phyloP scores from a whole-genome alignment of 805 yeast species.

The Priceomyces haplophilus region DNA sequence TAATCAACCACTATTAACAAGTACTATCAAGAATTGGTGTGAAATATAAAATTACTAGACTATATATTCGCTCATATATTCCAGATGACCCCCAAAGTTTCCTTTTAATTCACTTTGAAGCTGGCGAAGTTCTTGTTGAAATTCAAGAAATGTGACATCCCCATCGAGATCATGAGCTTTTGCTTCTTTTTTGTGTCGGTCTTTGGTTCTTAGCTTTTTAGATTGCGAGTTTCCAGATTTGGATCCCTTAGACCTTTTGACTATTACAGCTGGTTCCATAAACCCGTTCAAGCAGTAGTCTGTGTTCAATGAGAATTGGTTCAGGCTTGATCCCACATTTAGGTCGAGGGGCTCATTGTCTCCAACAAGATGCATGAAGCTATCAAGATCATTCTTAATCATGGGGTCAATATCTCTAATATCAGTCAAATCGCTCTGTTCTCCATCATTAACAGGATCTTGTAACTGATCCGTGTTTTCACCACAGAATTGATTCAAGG shows the following conservation, averaged over 20 bases:
- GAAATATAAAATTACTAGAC: slow-evolving; percentile 2
- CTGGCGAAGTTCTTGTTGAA: slow-evolving; percentile 10
- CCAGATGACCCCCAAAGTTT: slow-evolving; percentile 4
- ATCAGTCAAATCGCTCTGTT: neutral
- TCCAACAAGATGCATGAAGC: neutral
- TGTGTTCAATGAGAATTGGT: slow-evolving; percentile 4
- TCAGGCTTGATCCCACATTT: neutral
- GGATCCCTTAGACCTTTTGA: slow-evolving; percentile 1
- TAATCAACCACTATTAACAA: neutral
- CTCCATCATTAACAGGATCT: neutral
- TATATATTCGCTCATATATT: slow-evolving; percentile 6
- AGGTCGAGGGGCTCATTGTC: neutral
- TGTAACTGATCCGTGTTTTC: neutral
- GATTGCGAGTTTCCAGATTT: slow-evolving; percentile 7
- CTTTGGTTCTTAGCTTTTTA: slow-evolving; percentile 4
- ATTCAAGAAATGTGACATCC: slow-evolving; percentile 10
- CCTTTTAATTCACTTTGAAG: slow-evolving; percentile 10
- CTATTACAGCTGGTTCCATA: slow-evolving; percentile 6
- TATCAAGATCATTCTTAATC: neutral
- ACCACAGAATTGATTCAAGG: neutral
- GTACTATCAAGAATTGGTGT: neutral
- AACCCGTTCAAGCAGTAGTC: slow-evolving; percentile 6
- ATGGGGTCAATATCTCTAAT: neutral
- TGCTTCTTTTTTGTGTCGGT: slow-evolving; percentile 1
- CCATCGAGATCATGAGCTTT: slow-evolving; percentile 1